Evolutionary conservation across 768 basidiomycete genomes (phyloP), one percentile per base, ranked within the genome.

Genomic region (Boletus rex-veris): DNA sequence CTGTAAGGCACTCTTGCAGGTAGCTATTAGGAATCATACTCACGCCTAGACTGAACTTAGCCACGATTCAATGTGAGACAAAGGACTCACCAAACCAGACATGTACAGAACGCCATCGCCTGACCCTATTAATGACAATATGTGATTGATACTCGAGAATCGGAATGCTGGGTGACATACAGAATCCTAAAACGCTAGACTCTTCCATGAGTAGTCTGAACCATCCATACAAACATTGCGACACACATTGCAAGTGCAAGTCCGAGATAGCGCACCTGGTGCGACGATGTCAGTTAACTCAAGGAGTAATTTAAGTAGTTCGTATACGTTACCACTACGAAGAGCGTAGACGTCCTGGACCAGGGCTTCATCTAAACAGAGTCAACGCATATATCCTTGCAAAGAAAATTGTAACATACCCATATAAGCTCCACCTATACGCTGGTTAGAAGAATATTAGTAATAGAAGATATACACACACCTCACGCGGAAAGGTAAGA

Each of bases 401-500:
- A 24, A 26, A 28, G 3, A 15, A 35, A 3, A 14, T 19, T 35
- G 12, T 24, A 7, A 5, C 48, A 4, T 55, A 60, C 59, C 59
- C 59, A 60, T 45, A 60, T 47, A 10, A 57, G 19, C 24, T 59
- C 52, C 5, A 53, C 36, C 58, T 53, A 28, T 8, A 7, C 5
- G 4, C 2, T 4, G 3, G 35, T 52, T 15, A 33, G 18, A 28
- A 24, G 7, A 8, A 28, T 1, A 1, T 28, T 8, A 28, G 26
- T 28, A 8, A 28, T 8, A 28, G 7, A 8, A 28, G 0, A 28
- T 28, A 28, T 8, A 12, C 26, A 12, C 51, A 26, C 33, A 50
- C 58, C 48, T 59, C 58, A 7, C 48, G 40, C 11, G 51, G 28
- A 33, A 57, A 44, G 11, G 45, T 59, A 21, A 59, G 51, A 30